Conservation (phyloP, 768 basidiomycete species). For the Suillus clintonianus region DNA sequence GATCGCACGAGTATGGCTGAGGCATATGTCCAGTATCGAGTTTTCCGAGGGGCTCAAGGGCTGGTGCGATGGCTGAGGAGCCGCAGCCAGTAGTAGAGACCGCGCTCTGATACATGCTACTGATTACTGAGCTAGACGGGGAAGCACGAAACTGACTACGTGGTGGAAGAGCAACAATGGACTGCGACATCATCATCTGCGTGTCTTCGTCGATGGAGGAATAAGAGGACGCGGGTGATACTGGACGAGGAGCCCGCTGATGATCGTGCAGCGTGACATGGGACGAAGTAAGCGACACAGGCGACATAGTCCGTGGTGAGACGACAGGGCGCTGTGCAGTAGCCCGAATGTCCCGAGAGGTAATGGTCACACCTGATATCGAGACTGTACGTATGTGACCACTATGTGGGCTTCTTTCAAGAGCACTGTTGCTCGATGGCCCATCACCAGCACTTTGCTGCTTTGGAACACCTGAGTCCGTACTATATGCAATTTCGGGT, state of each 20-base stretch:
- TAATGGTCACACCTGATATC: conserved; percentile 58
- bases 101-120: conserved; percentile 82
- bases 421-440: conserved; percentile 2
- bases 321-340: conserved; percentile 15
- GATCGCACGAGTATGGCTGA: background rate
- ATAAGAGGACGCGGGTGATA: conserved; percentile 50
- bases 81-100: conserved; percentile 39
- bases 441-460: conserved; percentile 29
- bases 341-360: conserved; percentile 46
- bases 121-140: conserved; percentile 49
- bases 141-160: conserved; percentile 34
- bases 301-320: conserved; percentile 26
- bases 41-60: background rate
- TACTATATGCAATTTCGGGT: conserved; percentile 59
- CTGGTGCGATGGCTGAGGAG: background rate
- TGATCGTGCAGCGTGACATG: conserved; percentile 10
- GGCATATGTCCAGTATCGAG: conserved; percentile 5
- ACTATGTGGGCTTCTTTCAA: conserved; percentile 16
- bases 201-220: conserved; percentile 66
- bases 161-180: conserved; percentile 62
- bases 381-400: conserved; percentile 49
- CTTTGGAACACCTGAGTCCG: conserved; percentile 29
- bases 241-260: conserved; percentile 6
- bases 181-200: conserved; percentile 73
- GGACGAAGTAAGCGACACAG: conserved; percentile 25